phyloP scores from a whole-genome alignment of 2,329 filamentous ascomycete species.

The Thermomyces lanuginosus region DNA sequence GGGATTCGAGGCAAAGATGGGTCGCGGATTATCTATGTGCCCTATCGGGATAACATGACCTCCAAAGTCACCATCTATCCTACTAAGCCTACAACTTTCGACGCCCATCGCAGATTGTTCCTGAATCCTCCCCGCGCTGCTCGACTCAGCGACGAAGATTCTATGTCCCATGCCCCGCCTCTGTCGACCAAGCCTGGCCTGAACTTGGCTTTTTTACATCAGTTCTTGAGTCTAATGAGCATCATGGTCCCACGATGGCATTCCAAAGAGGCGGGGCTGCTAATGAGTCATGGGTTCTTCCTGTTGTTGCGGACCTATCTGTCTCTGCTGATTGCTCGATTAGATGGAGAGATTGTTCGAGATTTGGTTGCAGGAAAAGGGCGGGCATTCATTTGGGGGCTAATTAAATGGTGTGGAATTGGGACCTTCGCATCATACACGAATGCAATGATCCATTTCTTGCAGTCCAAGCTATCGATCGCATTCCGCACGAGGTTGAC shows the following conservation, averaged over 20 bases:
- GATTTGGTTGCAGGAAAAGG: constrained; percentile 93
- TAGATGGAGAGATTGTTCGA: constrained; percentile 91
- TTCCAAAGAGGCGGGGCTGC: constrained; percentile 83
- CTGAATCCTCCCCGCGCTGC: constrained; percentile 76
- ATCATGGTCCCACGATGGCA: constrained; percentile 95
- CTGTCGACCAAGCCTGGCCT: constrained; percentile 83
- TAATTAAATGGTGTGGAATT: constrained; percentile 88
- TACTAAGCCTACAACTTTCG: constrained; percentile 85
- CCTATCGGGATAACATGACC: constrained; percentile 58
- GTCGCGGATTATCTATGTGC: constrained; percentile 84
- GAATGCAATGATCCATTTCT: constrained; percentile 97
- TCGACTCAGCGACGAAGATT: constrained; percentile 51
- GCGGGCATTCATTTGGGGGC: constrained; percentile 70
- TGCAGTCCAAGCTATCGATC: constrained; percentile 95
- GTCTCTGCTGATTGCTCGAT: constrained; percentile 74
- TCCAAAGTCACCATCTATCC: constrained; percentile 81
- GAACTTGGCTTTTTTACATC: constrained; percentile 89
- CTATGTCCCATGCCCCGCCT: constrained; percentile 52
- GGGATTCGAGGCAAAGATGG: constrained; percentile 89
- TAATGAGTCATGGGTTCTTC: constrained; percentile 79
- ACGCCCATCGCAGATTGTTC: constrained; percentile 86
- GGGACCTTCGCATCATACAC: constrained; percentile 90
- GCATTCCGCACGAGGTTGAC: constrained; percentile 91
- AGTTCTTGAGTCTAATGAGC: constrained; percentile 87
- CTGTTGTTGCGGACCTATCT: constrained; percentile 85